Base-by-base conservation (phyloP, 768 basidiomycete species). In the Trametes cinnabarina region DNA sequence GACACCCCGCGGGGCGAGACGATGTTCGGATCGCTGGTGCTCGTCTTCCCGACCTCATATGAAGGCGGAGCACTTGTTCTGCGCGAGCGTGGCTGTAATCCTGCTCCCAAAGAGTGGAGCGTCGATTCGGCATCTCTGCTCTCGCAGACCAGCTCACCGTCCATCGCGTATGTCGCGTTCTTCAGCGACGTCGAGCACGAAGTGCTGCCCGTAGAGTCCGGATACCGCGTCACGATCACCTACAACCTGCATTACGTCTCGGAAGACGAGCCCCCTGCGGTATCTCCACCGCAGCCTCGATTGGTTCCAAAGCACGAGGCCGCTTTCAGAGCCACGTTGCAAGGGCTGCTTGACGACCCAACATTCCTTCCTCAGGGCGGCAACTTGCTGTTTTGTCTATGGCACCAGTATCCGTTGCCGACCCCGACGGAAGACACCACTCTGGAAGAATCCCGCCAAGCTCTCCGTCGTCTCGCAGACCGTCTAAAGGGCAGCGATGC, bases 1-100 rank as follows among this genome's bases (percentile, higher is more conserved):
- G 82, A 82, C 56, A 81, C 81, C 0, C 79, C 78, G 5, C 74
- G 76, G 8, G 63, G 68, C 8, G 68, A 71, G 8, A 62, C 63
- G 25, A 82, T 82, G 76, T 77, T 84, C 35, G 82, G 78, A 1
- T 82, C 82, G 1, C 73, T 85, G 9, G 76, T 83, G 1, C 61
- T 83, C 32, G 72, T 79, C n/a, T 74, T 81, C 48, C 82, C 82
- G 15, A 77, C 77, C 0, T 20, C 62, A 0, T 76, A 83, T 60
- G 69, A 77, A 54, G 81, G 81, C 1, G 82, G 81, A 3, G 65
- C 68, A 17, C 71, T 81, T 15, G 49, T 71, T 3, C 68, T 84
- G 17, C 64, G 63, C 28, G 60, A 64, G 40, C 35, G 55, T 4
- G 47, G 43, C 22, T n/a, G n/a, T n/a, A 35, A 41, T n/a, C 44